phyloP scores from a whole-genome alignment of 169 alveolate genomes.

The Plasmodium billcollinsi region DNA sequence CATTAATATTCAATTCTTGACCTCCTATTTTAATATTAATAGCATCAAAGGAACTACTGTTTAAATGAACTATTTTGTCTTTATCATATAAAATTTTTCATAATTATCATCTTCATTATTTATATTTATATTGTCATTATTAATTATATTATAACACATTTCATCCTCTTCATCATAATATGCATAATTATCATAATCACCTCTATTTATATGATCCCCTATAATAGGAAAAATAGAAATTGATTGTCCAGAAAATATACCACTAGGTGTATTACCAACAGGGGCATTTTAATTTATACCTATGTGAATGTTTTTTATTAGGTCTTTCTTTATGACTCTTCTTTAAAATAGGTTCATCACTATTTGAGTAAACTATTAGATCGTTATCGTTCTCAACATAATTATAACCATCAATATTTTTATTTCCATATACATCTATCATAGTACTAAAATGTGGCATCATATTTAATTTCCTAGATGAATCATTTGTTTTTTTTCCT shows the following conservation, averaged over 20 bases:
- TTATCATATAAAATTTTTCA: neutral
- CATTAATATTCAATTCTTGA: no score
- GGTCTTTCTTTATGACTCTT: no score
- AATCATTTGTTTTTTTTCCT: neutral
- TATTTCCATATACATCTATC: neutral
- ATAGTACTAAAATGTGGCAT: no score
- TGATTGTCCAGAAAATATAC: no score
- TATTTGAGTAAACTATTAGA: neutral
- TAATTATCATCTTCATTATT: neutral
- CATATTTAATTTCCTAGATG: no score
- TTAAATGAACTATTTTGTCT: neutral
- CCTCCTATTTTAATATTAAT: constrained; percentile 1
- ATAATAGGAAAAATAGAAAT: neutral
- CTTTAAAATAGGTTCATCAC: neutral
- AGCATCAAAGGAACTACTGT: constrained; percentile 5
- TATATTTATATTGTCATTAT: neutral
- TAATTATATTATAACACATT: neutral
- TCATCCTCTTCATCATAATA: neutral
- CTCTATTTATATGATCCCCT: neutral
- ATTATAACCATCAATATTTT: neutral
- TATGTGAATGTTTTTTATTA: neutral
- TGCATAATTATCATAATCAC: neutral
- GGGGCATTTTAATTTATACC: no score
- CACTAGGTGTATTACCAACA: no score
- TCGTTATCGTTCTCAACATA: neutral